Base-by-base conservation (phyloP, 371 early-diverging fungal genomes). In the Dipsacomyces acuminosporus region DNA sequence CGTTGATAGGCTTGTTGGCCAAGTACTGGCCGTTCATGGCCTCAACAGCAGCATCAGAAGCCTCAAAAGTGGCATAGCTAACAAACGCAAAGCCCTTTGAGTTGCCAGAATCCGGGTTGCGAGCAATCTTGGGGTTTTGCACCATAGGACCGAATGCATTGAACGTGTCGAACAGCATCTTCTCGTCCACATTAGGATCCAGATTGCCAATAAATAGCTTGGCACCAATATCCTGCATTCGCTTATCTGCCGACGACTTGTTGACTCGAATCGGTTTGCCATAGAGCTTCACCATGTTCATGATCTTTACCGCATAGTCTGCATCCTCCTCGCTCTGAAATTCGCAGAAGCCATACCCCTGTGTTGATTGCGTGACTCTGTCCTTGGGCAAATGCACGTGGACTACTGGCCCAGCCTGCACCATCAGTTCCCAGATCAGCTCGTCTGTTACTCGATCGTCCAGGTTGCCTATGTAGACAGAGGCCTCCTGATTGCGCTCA, bases 11-110 rank as follows among this genome's bases (percentile, higher is more conserved):
- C 61, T 93, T 93, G 71, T 93, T 93, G 76, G 84, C 87, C 72
- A 98, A 72, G 74, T 85, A 96, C 73, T 98, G 97, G 8, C 94
- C 92, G 63, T 98, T 89, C 98, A 98, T 95, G 4, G 95, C 89
- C 64, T 92, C 91, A 49, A 98, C 88, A 0, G 99, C 99, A 4
- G 88, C 85, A 80, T 98, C 99, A 0, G 97, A 82, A 14, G 94
- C 84, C 56, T 98, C 97, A 72, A 97, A 98, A 59, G 85, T 88
- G 63, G 93, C 91, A 73, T 82, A 98, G 41, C 82, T 80, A 40
- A 97, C 85, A 72, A 98, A 98, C 3, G 92, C 98, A 79, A 88
- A 96, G 3, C 98, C 98, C 65, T 90, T 91, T 8, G 90, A 84
- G 30, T 77, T 77, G 26, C 93, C 93, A 1, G 89, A 85, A 38